These are phyloP conservation scores for Hymenoscyphus scutula DNA, from an alignment of 2,329 filamentous ascomycete species.

Conservation along the genomic window DNA sequence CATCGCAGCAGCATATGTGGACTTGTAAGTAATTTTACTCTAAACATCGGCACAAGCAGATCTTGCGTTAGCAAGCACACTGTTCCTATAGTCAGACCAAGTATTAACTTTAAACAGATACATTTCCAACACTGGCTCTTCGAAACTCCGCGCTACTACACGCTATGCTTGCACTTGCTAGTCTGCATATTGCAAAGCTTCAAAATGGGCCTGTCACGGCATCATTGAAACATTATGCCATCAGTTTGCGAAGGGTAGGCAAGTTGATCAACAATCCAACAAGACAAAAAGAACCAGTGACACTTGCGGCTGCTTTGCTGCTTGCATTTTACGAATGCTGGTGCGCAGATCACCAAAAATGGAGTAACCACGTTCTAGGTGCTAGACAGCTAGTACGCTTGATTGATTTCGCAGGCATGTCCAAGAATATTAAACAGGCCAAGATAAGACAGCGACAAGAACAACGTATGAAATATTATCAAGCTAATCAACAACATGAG, in stretches of 20 bases:
- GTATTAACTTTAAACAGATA: conserved; percentile 49
- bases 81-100: neutral
- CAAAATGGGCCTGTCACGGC: conserved; percentile 72
- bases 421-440: conserved; percentile 65
- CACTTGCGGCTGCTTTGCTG: conserved; percentile 82
- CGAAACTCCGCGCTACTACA: conserved; percentile 85
- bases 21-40: conserved; percentile 48
- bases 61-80: neutral
- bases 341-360: conserved; percentile 91
- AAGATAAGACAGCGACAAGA: conserved; percentile 42
- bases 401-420: conserved; percentile 73
- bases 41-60: neutral
- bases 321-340: conserved; percentile 93
- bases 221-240: conserved; percentile 88
- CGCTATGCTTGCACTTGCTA: conserved; percentile 82
- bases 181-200: conserved; percentile 82
- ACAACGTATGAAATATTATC: conserved; percentile 18
- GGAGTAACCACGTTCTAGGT: conserved; percentile 88
- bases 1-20: conserved; percentile 64
- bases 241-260: conserved; percentile 75
- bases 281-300: conserved; percentile 72
- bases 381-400: conserved; percentile 79
- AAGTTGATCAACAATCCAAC: conserved; percentile 68
- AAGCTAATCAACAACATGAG: conserved; percentile 26
- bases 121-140: conserved; percentile 78